Conservation (phyloP, 2,329 filamentous ascomycete species). For the Alternaria triticina region DNA sequence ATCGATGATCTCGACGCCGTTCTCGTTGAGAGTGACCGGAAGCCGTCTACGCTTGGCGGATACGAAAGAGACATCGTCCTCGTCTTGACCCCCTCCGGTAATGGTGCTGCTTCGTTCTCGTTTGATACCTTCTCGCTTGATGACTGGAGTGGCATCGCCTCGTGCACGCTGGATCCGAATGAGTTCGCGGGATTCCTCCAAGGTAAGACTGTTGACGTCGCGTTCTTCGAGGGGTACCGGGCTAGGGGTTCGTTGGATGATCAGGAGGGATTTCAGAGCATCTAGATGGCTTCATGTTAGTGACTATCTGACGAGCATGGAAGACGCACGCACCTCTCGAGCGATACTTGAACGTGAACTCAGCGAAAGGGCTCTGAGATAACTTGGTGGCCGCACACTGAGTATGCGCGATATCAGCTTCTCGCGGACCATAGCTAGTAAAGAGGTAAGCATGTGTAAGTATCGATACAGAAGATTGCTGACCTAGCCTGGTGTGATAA, state of each 20-base stretch:
- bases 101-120: slow-evolving; percentile 11
- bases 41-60: slow-evolving; percentile 13
- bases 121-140: slow-evolving; percentile 20
- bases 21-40: slow-evolving; percentile 7
- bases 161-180: slow-evolving; percentile 19
- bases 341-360: slow-evolving; percentile 28
- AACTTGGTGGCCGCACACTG: too few relatives aligned
- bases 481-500: slow-evolving; percentile 23
- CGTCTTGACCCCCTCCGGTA: not conserved
- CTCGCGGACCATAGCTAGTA: not conserved
- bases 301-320: too few relatives aligned
- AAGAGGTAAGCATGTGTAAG: not conserved
- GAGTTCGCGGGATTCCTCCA: slow-evolving; percentile 26
- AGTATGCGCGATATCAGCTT: too few relatives aligned
- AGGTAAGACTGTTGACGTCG: slow-evolving; percentile 14
- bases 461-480: not conserved
- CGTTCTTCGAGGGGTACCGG: slow-evolving; percentile 28
- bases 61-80: slow-evolving; percentile 16
- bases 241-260: slow-evolving; percentile 39
- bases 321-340: slow-evolving; percentile 15
- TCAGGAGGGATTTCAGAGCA: slow-evolving; percentile 38
- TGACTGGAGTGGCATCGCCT: not conserved
- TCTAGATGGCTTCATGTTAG: too few relatives aligned
- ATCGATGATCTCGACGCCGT: slow-evolving; percentile 25
- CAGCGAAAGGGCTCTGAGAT: too few relatives aligned